phyloP scores from a whole-genome alignment of 108 stramenopile species.

The Nannochloropsis gaditana region DNA sequence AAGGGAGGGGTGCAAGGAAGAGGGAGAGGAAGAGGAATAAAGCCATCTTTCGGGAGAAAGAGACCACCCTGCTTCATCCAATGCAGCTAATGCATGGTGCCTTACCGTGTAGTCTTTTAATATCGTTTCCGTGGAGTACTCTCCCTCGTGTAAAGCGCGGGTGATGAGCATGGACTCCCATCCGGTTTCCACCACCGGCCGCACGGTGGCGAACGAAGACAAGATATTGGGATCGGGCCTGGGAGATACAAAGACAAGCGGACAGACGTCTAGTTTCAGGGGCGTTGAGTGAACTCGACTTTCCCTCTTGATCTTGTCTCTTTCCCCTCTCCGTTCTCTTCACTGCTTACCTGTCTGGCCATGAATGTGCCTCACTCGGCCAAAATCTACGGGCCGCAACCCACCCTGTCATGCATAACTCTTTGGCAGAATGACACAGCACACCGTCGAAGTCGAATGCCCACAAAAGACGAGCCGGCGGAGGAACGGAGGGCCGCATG shows the following conservation, averaged over 20 bases:
- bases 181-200: neutral
- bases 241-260: neutral
- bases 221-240: constrained; percentile 14
- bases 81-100: neutral
- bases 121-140: neutral
- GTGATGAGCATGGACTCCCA: neutral
- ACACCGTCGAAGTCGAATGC: constrained; percentile 17
- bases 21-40: neutral
- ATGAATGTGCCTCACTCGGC: neutral
- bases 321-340: neutral
- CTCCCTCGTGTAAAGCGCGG: neutral
- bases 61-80: no score
- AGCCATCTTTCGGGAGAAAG: no score
- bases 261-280: neutral
- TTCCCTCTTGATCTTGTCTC: neutral
- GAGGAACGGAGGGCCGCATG: neutral
- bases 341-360: neutral
- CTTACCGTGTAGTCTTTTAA: neutral
- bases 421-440: constrained; percentile 5
- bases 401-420: constrained; percentile 2
- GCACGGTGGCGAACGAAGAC: neutral
- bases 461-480: neutral
- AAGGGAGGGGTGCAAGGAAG: neutral
- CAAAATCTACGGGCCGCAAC: neutral
- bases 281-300: neutral